phyloP scores from a whole-genome alignment of 257 asterid genomes.

The Gentiana straminea region DNA sequence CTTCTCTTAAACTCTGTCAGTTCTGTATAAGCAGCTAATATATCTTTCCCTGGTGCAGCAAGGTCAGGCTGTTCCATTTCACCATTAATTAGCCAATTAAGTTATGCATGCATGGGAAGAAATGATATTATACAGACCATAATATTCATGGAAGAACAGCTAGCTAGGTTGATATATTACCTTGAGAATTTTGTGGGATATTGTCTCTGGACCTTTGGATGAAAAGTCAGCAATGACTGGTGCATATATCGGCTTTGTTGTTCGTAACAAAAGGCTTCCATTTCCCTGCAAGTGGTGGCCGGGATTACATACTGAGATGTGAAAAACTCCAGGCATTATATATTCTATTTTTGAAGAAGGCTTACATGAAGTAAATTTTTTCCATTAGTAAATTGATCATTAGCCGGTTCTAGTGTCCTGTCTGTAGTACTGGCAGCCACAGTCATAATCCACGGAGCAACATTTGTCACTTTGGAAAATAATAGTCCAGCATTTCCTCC shows the following conservation, averaged over 20 bases:
- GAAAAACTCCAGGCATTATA: too few relatives aligned
- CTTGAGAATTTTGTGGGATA: slow-evolving; percentile 53
- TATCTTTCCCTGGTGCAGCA: slow-evolving; percentile 83
- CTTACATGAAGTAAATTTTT: slow-evolving; percentile 5
- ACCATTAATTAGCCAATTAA: too few relatives aligned
- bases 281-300: too few relatives aligned
- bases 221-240: slow-evolving; percentile 54
- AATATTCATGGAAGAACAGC: too few relatives aligned
- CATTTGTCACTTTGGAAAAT: slow-evolving; percentile 8
- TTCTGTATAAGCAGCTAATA: slow-evolving; percentile 74
- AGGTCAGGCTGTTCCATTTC: slow-evolving; percentile 54
- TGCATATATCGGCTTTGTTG: slow-evolving; percentile 11
- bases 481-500: slow-evolving; percentile 19
- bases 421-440: slow-evolving; percentile 25
- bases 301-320: too few relatives aligned
- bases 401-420: slow-evolving; percentile 6
- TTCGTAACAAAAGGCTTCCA: too few relatives aligned
- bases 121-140: too few relatives aligned
- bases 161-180: slow-evolving; percentile 10
- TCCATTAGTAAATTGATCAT: slow-evolving; percentile 10
- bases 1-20: slow-evolving; percentile 55
- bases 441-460: slow-evolving; percentile 24
- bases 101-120: too few relatives aligned
- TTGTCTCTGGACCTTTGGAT: slow-evolving; percentile 57
- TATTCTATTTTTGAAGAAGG: not conserved